Evolutionary conservation across 129 eudicot genomes (phyloP), one percentile per base, ranked within the genome.

Genomic region (Lonicera japonica): DNA sequence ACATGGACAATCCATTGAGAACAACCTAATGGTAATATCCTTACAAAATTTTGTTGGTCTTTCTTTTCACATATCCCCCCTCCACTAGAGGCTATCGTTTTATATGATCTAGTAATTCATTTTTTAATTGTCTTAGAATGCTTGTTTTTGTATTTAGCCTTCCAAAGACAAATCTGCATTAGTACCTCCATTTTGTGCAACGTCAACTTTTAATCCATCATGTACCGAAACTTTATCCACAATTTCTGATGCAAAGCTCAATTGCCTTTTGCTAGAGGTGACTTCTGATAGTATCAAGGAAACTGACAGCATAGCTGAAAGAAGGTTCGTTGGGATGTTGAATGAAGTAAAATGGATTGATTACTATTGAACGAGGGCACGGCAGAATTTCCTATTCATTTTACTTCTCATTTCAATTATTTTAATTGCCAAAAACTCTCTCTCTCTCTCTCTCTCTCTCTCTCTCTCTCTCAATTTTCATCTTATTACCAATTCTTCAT

Each of bases 271-370:
- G 36, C 36, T 29, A 29, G 36, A 29, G 2, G 36, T 29, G 36
- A 29, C 36, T 29, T 29, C 36, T 29, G 36, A 29, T 29, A 29
- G 36, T 29, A 29, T 29, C 36, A 29, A 29, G 6, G 52, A 56
- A 69, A 39, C 56, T 38, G 64, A 40, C 23, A 40, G 54, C 21
- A 25, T 60, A 18, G 36, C 56, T 23, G 21, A 38, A n/a, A 5
- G n/a, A 57, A 38, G 5, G 55, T 40, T 53, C 14, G 1, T 17
- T 20, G 0, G 59, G 45, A 22, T 45, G 45, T 9, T 61, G 22
- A 25, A 40, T 21, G 58, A 67, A 63, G 79, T 74, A 62, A 29
- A 67, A 6, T 41, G 43, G 64, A 59, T 59, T 46, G 21, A 59
- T 24, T 36, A 45, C 14, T 40, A 59, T 21, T 59, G 21, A 40